Evolutionary conservation across 345 rosid species (phyloP), one percentile per base, ranked within the genome.

Genomic region (Salix purpurea): DNA sequence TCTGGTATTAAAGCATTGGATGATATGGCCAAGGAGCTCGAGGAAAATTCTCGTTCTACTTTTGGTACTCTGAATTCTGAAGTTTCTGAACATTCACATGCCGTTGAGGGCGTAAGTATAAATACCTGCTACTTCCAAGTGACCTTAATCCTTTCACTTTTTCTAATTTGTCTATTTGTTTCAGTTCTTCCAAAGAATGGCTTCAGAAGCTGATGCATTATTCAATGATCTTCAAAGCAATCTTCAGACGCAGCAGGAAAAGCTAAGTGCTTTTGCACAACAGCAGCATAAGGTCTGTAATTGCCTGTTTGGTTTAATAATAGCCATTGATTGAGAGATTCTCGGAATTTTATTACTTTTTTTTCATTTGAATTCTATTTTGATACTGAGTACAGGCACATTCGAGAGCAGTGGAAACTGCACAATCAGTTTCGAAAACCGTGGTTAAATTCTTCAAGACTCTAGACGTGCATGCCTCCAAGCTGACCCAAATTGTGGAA

Each of bases 121-220:
- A 65, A 54, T 44, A 12, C 12, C 69, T 74, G 65, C 19, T 39
- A 19, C 34, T 64, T 67, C 42, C 39, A 34, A 68, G 39, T 68
- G 64, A 67, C 24, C 72, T 52, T 54, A 2, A 28, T 16, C 76
- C 62, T 64, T 72, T 65, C 37, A 16, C 42, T 71, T 74, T 44
- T 67, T 65, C 81, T 76, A 26, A 60, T 77, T 44, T 62, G 48
- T 62, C 39, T 83, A 30, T 68, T 74, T 76, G 84, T 46, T 87
- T 77, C 87, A 96, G 98, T 94, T 96, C 82, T 94, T 94, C 85
- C 89, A 83, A 77, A 88, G 89, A 85, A 89, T 96, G 85, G 93
- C 98, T 74, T 86, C 94, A 0, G 96, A 91, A 83, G 98, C 99
- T 77, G 97, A 94, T 76, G 84, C 86, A 26, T 84, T 96, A 67